Base-by-base conservation (phyloP, 2,329 filamentous ascomycete genomes). In the Neofusicoccum cordaticola region DNA sequence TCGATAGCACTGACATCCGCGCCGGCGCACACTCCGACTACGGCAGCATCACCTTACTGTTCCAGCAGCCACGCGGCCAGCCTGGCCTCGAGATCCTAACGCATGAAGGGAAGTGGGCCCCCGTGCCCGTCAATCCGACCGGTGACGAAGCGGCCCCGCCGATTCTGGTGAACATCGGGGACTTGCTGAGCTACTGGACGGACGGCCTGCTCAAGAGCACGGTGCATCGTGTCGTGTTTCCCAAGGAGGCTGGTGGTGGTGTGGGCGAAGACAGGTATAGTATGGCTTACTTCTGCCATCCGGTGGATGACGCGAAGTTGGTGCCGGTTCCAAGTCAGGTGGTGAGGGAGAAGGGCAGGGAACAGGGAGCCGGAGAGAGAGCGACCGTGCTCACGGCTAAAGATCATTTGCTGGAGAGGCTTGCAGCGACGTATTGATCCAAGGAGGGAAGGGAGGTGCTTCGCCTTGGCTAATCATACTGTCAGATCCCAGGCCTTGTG, bases 21-120 rank as follows among this genome's bases (percentile, higher is more conserved):
- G 94, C 94, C 6, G 95, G 94, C 65, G 93, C 94, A 0, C 94
- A 98, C 77, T 72, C 90, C 4, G 93, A 97, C 80, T 97, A 97
- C 78, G 86, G 86, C 37, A 85, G 81, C 63, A 73, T 90, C 56
- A 90, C 87, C 0, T 81, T 89, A 0, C 85, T 98, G 11, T 98
- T 99, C 82, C 92, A 95, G 69, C 86, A 93, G 1, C 86, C 86
- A 0, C 45, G 44, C 13, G 90, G 90, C 1, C 93, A 97, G 72
- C 89, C 93, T 0, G 95, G 95, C 0, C 83, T 99, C 1, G 93
- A 98, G 76, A 89, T 98, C 67, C 83, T 89, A 6, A 89, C 87
- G 1, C 83, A 82, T 0, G 80, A 83, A 15, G 71, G 71, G 83
- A 69, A 68, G 15, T 82, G 79, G 77, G 71, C 74, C 1, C 68